Evolutionary conservation across 148 eudicot genomes (phyloP).

Genomic region (Camellia lanceoleosa): DNA sequence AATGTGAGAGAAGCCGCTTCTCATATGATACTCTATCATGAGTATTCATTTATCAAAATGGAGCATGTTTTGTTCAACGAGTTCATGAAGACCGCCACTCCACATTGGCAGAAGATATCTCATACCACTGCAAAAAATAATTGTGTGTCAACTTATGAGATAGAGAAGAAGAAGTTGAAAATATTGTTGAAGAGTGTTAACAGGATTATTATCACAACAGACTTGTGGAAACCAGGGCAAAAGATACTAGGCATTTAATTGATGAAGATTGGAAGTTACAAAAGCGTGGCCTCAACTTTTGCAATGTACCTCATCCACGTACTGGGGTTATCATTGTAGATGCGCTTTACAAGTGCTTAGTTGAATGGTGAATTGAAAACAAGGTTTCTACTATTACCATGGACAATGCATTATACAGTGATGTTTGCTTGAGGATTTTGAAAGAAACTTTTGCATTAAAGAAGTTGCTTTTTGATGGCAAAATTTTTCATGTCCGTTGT

Average conservation of each 20-base stretch:
- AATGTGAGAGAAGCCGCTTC: too few relatives aligned
- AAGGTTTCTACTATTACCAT: neutral
- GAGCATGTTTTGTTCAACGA: neutral
- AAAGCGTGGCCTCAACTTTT: too few relatives aligned
- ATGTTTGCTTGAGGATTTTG: neutral
- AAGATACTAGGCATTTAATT: too few relatives aligned
- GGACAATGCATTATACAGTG: neutral
- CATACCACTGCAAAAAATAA: neutral
- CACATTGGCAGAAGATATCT: slow-evolving; percentile 6
- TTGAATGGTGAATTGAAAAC: neutral
- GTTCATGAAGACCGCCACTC: neutral
- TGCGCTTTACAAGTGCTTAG: slow-evolving; percentile 5
- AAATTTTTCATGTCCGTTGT: slow-evolving; percentile 11
- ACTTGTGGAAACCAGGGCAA: neutral
- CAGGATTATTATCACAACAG: too few relatives aligned
- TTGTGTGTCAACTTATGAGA: too few relatives aligned
- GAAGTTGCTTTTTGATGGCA: neutral
- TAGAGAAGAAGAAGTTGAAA: too few relatives aligned
- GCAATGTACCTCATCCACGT: too few relatives aligned
- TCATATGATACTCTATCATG: too few relatives aligned
- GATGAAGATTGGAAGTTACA: too few relatives aligned
- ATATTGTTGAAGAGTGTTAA: too few relatives aligned
- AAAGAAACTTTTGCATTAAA: neutral
- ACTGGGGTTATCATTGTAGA: neutral
- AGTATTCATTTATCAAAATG: too few relatives aligned